Conservation (phyloP, 192 early-diverging fungal species). For the Gigaspora rosea region DNA sequence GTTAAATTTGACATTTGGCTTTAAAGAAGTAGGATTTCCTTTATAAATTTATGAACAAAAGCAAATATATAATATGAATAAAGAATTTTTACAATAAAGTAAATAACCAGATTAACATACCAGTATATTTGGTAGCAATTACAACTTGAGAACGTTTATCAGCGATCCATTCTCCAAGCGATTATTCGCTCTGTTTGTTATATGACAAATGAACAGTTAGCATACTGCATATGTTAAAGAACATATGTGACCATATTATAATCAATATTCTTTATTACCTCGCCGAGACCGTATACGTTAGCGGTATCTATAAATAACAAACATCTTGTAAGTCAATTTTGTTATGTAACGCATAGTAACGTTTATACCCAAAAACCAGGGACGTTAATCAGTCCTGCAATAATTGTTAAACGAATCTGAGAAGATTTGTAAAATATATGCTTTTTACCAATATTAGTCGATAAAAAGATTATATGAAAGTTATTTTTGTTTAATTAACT, state of each 20-base stretch:
- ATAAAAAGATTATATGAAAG: too few relatives aligned
- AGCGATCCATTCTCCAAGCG: constrained; percentile 56
- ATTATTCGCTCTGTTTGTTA: constrained; percentile 41
- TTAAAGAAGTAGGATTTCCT: not conserved
- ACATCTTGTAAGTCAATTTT: too few relatives aligned
- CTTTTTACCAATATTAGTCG: too few relatives aligned
- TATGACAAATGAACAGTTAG: not conserved
- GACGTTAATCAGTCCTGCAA: too few relatives aligned
- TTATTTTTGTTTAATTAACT: too few relatives aligned
- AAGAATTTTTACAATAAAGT: not conserved
- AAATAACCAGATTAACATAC: constrained; percentile 26
- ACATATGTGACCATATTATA: not conserved
- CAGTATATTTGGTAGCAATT: constrained; percentile 57
- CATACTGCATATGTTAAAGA: not conserved
- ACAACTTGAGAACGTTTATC: constrained; percentile 58
- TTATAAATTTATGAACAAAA: not conserved
- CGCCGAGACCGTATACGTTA: not conserved
- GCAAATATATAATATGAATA: not conserved
- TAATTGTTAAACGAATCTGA: too few relatives aligned
- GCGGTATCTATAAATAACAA: not conserved
- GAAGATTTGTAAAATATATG: too few relatives aligned
- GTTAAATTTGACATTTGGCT: not conserved
- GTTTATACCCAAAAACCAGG: too few relatives aligned
- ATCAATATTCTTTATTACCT: not conserved
- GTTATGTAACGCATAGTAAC: too few relatives aligned